phyloP scores from a whole-genome alignment of 164 flowering plant genomes.

The Kingdonia uniflora region DNA sequence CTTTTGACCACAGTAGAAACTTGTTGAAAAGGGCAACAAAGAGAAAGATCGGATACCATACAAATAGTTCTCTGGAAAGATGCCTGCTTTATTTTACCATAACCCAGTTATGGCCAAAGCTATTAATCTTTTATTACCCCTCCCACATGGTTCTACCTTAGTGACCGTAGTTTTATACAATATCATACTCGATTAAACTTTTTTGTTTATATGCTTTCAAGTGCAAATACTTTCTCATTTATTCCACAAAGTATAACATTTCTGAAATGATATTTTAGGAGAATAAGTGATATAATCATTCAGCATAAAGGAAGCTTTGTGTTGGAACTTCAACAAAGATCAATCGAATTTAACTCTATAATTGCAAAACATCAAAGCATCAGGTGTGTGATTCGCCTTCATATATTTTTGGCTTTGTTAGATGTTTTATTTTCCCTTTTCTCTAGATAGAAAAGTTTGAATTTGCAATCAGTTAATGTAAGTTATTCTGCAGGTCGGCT shows the following conservation, averaged over 20 bases:
- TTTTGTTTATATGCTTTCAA: no score
- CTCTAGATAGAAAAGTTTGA: not conserved
- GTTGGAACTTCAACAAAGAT: constrained; percentile 95
- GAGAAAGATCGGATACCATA: no score
- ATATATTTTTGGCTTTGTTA: constrained; percentile 4
- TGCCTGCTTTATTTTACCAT: no score
- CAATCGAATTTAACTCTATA: constrained; percentile 80
- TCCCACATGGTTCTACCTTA: no score
- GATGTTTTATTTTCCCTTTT: constrained; percentile 2
- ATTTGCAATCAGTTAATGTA: not conserved
- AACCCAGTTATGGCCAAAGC: no score
- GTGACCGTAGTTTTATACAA: no score
- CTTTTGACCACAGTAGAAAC: no score
- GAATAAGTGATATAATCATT: constrained; percentile 49
- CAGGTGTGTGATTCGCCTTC: constrained; percentile 31
- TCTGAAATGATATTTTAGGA: constrained; percentile 34
- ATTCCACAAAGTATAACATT: not conserved
- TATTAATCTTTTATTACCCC: no score
- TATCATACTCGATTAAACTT: no score
- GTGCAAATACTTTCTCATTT: no score
- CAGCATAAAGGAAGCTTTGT: constrained; percentile 76
- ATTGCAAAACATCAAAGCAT: constrained; percentile 84
- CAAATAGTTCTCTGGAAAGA: no score
- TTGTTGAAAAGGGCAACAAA: no score
- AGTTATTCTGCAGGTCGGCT: constrained; percentile 45